Conservation (phyloP, 495 filamentous ascomycete species). For the Tuber umbilicatum region DNA sequence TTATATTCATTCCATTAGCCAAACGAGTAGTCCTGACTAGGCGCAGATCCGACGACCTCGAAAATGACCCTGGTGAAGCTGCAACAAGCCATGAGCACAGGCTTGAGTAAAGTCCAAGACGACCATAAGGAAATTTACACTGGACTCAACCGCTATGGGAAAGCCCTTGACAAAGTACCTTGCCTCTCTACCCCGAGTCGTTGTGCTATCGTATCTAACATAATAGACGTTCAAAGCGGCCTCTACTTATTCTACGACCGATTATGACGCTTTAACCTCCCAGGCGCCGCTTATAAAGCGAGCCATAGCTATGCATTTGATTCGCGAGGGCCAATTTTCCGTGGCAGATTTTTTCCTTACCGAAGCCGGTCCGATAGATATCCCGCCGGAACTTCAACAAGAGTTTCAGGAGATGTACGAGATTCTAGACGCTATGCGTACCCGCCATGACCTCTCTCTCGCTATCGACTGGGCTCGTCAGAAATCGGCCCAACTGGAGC, state of each 20-base stretch:
- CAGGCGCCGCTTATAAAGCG: conserved; percentile 74
- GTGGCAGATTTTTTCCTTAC: conserved; percentile 75
- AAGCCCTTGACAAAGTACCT: conserved; percentile 71
- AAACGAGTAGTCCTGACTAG: conserved; percentile 16
- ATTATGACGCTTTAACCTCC: conserved; percentile 72
- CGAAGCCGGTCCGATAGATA: conserved; percentile 49
- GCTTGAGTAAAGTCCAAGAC: conserved; percentile 69
- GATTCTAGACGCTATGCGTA: conserved; percentile 70
- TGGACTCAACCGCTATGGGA: conserved; percentile 71
- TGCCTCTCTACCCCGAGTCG: conserved; percentile 2
- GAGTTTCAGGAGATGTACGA: conserved; percentile 85
- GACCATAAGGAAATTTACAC: conserved; percentile 73
- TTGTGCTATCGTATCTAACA: conserved; percentile 11
- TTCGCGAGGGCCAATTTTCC: conserved; percentile 85
- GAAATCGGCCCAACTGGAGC: conserved; percentile 64
- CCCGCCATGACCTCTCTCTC: conserved; percentile 61
- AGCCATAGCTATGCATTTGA: conserved; percentile 91
- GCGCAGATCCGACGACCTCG: conserved; percentile 60
- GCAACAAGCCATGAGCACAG: conserved; percentile 70
- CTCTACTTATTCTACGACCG: conserved; percentile 71
- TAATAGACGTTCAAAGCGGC: conserved; percentile 67
- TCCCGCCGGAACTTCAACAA: conserved; percentile 54
- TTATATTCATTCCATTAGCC: conserved; percentile 15
- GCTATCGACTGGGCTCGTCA: conserved; percentile 80
- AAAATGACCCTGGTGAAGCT: conserved; percentile 69